Conservation (phyloP, 2,329 filamentous ascomycete genomes). For the Pseudomassariella vexata region DNA sequence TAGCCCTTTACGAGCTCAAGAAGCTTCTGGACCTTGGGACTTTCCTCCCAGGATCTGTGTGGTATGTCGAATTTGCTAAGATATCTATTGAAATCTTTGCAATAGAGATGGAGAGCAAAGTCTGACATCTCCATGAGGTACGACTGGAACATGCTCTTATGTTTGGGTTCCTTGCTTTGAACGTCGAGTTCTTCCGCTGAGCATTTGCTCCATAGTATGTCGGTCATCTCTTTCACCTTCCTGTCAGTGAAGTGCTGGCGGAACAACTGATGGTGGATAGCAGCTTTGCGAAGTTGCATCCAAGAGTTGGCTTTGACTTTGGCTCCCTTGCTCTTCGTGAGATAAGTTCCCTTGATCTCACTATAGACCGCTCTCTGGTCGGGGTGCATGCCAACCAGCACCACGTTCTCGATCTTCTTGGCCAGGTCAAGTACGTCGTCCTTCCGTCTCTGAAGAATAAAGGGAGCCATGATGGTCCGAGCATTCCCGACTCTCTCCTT, state of each 20-base stretch:
- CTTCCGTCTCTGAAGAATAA: constrained; percentile 91
- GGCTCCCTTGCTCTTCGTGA: constrained; percentile 50
- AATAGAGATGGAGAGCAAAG: constrained; percentile 62
- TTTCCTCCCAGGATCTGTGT: constrained; percentile 48
- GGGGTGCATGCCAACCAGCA: constrained; percentile 73
- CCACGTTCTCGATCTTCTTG: constrained; percentile 68
- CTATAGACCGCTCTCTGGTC: constrained; percentile 71
- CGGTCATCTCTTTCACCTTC: constrained; percentile 70
- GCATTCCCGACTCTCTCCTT: constrained; percentile 81
- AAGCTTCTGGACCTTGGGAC: constrained; percentile 82
- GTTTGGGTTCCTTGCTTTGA: constrained; percentile 35
- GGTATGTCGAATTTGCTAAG: constrained; percentile 49
- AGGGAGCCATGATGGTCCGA: constrained; percentile 87
- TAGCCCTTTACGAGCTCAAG: constrained; percentile 68
- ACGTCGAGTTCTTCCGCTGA: constrained; percentile 42
- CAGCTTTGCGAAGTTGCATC: constrained; percentile 87
- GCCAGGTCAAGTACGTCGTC: constrained; percentile 86
- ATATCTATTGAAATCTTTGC: constrained; percentile 50
- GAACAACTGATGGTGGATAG: constrained; percentile 86
- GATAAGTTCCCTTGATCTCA: constrained; percentile 56
- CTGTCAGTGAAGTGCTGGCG: constrained; percentile 72
- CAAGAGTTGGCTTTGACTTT: constrained; percentile 63
- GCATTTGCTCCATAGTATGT: constrained; percentile 67
- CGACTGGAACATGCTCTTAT: constrained; percentile 45
- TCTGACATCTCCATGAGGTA: constrained; percentile 56